Conservation (phyloP, 2,329 filamentous ascomycete species). For the Hymenoscyphus fraxineus region DNA sequence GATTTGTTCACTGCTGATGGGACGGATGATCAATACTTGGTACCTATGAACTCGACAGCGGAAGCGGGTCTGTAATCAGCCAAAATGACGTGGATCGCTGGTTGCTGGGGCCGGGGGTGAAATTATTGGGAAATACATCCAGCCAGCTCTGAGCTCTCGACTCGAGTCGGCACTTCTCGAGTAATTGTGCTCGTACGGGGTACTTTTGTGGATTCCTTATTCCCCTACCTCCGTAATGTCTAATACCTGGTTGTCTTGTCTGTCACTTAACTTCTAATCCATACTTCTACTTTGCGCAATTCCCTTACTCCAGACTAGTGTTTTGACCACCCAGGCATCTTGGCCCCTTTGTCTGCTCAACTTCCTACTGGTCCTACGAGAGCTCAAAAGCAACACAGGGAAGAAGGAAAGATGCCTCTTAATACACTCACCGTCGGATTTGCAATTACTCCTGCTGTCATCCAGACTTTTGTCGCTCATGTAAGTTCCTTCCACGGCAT, state of each 20-base stretch:
- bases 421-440: conserved; percentile 78
- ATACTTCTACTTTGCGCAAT: background rate
- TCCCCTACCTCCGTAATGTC: background rate
- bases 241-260: background rate
- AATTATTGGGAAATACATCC: too few relatives aligned
- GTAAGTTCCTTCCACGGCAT: conserved; percentile 46
- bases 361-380: background rate
- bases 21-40: too few relatives aligned
- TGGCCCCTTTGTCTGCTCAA: background rate
- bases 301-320: background rate
- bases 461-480: conserved; percentile 84
- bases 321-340: background rate
- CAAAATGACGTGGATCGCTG: too few relatives aligned
- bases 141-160: too few relatives aligned
- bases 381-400: background rate
- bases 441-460: conserved; percentile 81
- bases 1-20: background rate
- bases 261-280: background rate
- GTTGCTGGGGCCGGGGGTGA: too few relatives aligned
- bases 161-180: background rate
- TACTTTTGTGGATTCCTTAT: background rate
- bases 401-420: conserved; percentile 41
- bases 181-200: background rate
- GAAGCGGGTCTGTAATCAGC: too few relatives aligned
- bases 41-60: too few relatives aligned